phyloP scores from a whole-genome alignment of 2,329 filamentous ascomycete species.

The Trichoderma gracile region DNA sequence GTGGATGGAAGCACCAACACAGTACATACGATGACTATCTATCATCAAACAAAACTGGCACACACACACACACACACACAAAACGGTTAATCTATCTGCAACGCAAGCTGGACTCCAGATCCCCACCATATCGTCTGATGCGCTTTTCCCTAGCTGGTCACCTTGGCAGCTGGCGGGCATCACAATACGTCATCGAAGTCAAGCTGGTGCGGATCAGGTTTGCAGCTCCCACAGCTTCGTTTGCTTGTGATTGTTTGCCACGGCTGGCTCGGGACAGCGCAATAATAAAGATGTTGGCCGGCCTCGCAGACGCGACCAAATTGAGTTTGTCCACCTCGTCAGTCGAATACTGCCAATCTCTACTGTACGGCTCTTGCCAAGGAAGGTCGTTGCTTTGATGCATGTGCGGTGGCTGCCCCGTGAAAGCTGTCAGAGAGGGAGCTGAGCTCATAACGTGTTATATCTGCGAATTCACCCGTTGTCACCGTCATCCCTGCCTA shows the following conservation, averaged over 20 bases:
- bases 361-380: background rate
- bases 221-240: conserved; percentile 1
- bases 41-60: no score
- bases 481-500: background rate
- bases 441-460: background rate
- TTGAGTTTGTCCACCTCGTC: conserved; percentile 10
- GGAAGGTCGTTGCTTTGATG: background rate
- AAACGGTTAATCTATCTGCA: background rate
- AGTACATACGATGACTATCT: no score
- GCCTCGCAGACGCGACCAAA: conserved; percentile 4
- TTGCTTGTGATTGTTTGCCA: background rate
- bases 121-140: conserved; percentile 13
- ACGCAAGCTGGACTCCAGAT: conserved; percentile 8
- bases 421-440: conserved; percentile 4
- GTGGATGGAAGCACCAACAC: background rate
- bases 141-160: conserved; percentile 4
- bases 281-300: background rate
- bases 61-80: background rate
- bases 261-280: conserved; percentile 5
- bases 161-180: background rate
- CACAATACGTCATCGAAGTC: conserved; percentile 23
- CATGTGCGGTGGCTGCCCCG: conserved; percentile 1
- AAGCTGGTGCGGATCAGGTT: conserved; percentile 17
- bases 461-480: background rate
- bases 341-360: background rate